Percentiles rank a stretch among this genome's conserved stretches.
These are phyloP conservation scores for Monosporozyma siamensis DNA, from an alignment of 805 yeast genomes.

Conservation along the genomic window DNA sequence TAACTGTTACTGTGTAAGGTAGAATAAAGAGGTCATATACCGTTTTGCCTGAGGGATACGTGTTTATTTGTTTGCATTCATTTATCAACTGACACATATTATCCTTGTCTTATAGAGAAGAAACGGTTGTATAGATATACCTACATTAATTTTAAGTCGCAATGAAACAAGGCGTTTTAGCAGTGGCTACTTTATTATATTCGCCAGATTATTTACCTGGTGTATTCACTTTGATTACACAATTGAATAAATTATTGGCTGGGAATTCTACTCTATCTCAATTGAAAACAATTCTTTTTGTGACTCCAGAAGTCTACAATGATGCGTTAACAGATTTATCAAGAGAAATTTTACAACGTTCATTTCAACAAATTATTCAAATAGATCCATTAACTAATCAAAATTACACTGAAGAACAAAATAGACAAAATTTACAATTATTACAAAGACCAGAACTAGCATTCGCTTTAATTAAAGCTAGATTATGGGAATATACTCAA, in stretches of 20 bases:
- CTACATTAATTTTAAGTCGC: too few relatives aligned
- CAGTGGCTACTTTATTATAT: conserved; percentile 36
- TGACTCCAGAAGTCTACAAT: conserved; percentile 15
- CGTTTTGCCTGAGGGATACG: too few relatives aligned
- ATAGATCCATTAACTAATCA: conserved; percentile 18
- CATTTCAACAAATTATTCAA: conserved; percentile 24
- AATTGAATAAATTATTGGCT: conserved; percentile 22
- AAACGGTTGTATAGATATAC: not conserved
- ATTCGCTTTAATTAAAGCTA: conserved; percentile 42
- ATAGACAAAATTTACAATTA: conserved; percentile 24
- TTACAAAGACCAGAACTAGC: conserved; percentile 45
- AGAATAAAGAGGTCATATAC: too few relatives aligned
- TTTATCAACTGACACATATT: not conserved
- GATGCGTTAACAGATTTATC: conserved; percentile 12
- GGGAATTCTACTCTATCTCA: conserved; percentile 2
- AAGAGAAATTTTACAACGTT: conserved; percentile 11
- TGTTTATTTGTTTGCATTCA: too few relatives aligned
- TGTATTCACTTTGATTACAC: conserved; percentile 40
- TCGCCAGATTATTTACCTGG: conserved; percentile 49
- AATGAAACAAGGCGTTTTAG: conserved; percentile 5
- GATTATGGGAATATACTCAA: conserved; percentile 38
- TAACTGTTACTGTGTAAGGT: too few relatives aligned
- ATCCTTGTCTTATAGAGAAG: not conserved
- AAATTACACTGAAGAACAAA: conserved; percentile 11
- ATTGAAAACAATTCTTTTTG: conserved; percentile 13